Conservation (phyloP, 1,284 basidiomycete species). For the Sparassis latifolia region DNA sequence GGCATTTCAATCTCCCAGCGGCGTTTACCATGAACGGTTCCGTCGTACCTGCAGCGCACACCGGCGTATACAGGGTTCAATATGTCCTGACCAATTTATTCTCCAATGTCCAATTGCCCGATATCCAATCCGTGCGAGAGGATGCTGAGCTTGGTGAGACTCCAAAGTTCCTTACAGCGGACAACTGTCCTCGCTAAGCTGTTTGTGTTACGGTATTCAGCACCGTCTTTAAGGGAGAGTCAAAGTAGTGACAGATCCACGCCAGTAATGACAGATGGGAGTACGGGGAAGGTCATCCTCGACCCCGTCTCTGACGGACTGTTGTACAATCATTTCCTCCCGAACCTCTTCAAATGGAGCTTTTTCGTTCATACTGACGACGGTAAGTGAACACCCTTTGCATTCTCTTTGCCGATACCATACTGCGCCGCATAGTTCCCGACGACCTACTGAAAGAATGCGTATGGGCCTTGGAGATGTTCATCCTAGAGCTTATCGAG, state of each 20-base stretch:
- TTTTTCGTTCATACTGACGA: constrained; percentile 12
- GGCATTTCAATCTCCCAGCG: no score
- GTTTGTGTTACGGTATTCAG: neutral
- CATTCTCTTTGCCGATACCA: neutral
- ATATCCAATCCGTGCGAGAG: no score
- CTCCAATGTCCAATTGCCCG: no score
- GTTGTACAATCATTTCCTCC: constrained; percentile 8
- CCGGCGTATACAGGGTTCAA: no score
- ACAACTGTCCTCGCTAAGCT: no score
- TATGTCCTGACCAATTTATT: no score
- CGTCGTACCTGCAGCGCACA: no score
- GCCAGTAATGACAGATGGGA: neutral
- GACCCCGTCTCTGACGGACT: constrained; percentile 9
- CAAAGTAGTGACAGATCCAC: neutral
- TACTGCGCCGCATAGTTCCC: constrained; percentile 7
- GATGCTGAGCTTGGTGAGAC: no score
- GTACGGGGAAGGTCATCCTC: constrained; percentile 1
- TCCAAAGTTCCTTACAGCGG: no score
- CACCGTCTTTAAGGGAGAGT: neutral
- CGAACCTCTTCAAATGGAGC: constrained; percentile 13
- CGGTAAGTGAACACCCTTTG: constrained; percentile 3
- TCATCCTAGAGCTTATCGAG: constrained; percentile 12
- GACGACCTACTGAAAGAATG: constrained; percentile 11
- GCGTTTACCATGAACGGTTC: no score
- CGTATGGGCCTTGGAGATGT: constrained; percentile 15